Conservation (phyloP, 2,329 filamentous ascomycete species). For the Talaromyces atroroseus region DNA sequence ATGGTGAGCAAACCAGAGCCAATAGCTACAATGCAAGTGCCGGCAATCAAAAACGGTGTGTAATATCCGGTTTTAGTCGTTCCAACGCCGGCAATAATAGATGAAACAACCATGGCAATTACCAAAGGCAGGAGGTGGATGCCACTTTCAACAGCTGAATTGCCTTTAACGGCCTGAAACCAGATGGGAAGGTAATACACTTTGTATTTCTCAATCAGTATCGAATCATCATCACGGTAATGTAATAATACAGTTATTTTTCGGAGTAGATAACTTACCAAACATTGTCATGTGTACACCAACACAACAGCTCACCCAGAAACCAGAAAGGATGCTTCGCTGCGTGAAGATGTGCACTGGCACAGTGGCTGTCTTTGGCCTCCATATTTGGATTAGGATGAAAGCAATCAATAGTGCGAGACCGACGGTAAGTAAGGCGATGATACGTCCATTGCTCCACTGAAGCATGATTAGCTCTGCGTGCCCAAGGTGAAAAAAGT, state of each 20-base stretch:
- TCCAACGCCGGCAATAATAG: constrained; percentile 22
- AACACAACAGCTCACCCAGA: constrained; percentile 1
- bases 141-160: constrained; percentile 30
- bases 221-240: too few species aligned
- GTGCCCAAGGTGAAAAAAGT: too few species aligned
- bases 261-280: not conserved
- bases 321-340: constrained; percentile 30
- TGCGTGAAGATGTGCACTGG: constrained; percentile 41
- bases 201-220: too few species aligned
- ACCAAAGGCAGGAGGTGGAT: constrained; percentile 39
- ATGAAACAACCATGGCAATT: constrained; percentile 26
- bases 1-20: constrained; percentile 28
- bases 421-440: constrained; percentile 48
- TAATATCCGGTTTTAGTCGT: constrained; percentile 24
- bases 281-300: constrained; percentile 2
- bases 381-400: constrained; percentile 25
- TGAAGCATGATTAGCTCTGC: constrained; percentile 21
- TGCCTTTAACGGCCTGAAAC: constrained; percentile 22
- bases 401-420: constrained; percentile 43
- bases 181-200: constrained; percentile 26
- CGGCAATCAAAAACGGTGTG: constrained; percentile 23
- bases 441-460: constrained; percentile 42
- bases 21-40: constrained; percentile 23
- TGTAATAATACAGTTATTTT: too few species aligned
- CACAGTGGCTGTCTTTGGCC: constrained; percentile 36